Conservation (phyloP, 2,329 filamentous ascomycete genomes). For the Sordariomycetes sp. region DNA sequence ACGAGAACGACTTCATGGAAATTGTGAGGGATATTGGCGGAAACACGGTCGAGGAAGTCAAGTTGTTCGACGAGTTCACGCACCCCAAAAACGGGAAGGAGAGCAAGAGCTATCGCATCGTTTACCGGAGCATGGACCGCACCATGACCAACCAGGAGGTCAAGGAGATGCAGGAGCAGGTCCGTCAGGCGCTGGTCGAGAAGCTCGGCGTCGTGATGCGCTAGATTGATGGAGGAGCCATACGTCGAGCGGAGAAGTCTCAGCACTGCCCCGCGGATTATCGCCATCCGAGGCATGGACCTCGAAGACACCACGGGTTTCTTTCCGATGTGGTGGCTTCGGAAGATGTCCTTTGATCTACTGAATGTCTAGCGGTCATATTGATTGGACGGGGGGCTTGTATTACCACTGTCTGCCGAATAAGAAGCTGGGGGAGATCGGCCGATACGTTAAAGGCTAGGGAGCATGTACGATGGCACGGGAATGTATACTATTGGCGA, state of each 20-base stretch:
- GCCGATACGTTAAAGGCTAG: too few species aligned
- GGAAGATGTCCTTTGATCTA: too few species aligned
- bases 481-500: too few species aligned
- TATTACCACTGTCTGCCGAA: too few species aligned
- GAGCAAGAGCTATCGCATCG: conserved; percentile 87
- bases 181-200: conserved; percentile 55
- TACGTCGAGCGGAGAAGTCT: not conserved
- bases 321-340: too few species aligned
- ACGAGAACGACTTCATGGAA: conserved; percentile 98
- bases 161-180: conserved; percentile 64
- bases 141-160: conserved; percentile 80
- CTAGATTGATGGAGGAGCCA: conserved; percentile 8
- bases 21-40: conserved; percentile 76
- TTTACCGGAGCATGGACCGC: conserved; percentile 85
- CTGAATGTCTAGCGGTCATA: too few species aligned
- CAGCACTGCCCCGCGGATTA: not conserved
- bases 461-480: too few species aligned
- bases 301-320: too few species aligned
- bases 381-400: too few species aligned
- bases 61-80: conserved; percentile 74
- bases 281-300: not conserved
- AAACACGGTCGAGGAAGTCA: conserved; percentile 80
- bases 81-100: conserved; percentile 77
- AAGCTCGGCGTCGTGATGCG: conserved; percentile 64
- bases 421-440: too few species aligned